These are phyloP conservation scores for Hirschfeldia incana DNA, from an alignment of 345 rosid species.

Conservation along the genomic window DNA sequence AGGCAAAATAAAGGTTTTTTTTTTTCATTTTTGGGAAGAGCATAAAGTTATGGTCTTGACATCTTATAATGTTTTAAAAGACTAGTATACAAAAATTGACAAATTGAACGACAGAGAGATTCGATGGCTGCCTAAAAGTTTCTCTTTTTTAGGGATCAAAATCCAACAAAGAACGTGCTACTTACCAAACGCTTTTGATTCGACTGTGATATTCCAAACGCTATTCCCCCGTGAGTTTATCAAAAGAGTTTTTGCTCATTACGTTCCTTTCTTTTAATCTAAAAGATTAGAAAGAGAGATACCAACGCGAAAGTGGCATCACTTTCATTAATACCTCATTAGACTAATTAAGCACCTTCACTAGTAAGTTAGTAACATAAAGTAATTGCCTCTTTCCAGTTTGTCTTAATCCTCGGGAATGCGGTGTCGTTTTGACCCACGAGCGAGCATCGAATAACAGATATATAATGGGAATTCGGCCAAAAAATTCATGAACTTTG, in stretches of 20 bases:
- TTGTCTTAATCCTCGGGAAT: background rate
- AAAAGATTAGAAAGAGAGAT: too few species aligned
- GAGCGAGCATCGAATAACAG: constrained; percentile 10
- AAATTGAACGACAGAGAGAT: background rate
- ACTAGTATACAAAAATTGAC: background rate
- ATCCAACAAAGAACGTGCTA: background rate
- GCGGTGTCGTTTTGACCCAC: background rate
- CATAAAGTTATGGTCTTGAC: background rate
- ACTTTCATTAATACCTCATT: too few species aligned
- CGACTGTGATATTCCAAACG: background rate
- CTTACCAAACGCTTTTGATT: background rate
- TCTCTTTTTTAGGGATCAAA: background rate
- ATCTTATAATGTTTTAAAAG: background rate
- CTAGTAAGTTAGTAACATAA: background rate
- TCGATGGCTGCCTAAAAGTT: background rate
- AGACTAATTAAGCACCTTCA: background rate
- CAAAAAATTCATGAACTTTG: too few species aligned
- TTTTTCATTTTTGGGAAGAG: background rate
- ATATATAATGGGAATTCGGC: too few species aligned
- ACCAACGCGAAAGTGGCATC: too few species aligned
- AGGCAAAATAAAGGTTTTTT: background rate
- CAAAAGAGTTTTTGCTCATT: too few species aligned
- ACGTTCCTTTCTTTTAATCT: too few species aligned
- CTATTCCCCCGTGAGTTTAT: background rate
- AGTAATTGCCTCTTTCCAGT: background rate